A percentile compares a stretch with the other conserved stretches of the same genome.
Conservation (phyloP, 768 basidiomycete species). For the Lentinula sp. region DNA sequence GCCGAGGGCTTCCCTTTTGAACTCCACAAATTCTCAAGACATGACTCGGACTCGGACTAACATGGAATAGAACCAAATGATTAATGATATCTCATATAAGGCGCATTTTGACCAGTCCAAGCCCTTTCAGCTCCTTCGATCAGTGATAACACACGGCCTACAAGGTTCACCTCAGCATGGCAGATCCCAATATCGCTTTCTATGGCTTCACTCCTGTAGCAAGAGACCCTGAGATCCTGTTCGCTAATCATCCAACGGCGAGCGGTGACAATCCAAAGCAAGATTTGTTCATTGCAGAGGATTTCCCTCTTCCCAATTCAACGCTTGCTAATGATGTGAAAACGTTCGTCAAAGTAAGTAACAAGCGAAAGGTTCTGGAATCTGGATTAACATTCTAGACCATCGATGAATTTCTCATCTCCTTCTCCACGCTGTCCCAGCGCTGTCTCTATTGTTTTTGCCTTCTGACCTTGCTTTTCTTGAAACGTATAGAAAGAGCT, state of each 20-base stretch:
- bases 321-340: slow-evolving; percentile 29
- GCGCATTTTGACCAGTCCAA: background rate
- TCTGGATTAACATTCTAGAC: background rate
- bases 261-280: slow-evolving; percentile 34
- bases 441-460: background rate
- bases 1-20: too few relatives aligned
- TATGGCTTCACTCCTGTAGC: slow-evolving; percentile 46
- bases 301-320: slow-evolving; percentile 39
- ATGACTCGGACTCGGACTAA: too few relatives aligned
- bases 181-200: slow-evolving; percentile 18
- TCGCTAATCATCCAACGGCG: slow-evolving; percentile 37
- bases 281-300: slow-evolving; percentile 28
- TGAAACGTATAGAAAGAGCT: slow-evolving; percentile 30
- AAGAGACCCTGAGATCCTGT: slow-evolving; percentile 42
- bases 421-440: background rate
- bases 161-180: background rate
- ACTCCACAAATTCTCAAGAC: too few relatives aligned
- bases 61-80: too few relatives aligned
- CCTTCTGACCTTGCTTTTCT: background rate
- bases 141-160: background rate
- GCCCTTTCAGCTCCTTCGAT: background rate
- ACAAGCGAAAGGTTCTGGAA: background rate
- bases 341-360: slow-evolving; percentile 30
- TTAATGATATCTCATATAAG: background rate
- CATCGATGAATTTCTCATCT: background rate